These are phyloP conservation scores for Moesziomyces globuligerus DNA, from an alignment of 1,284 basidiomycete genomes.

Conservation along the genomic window DNA sequence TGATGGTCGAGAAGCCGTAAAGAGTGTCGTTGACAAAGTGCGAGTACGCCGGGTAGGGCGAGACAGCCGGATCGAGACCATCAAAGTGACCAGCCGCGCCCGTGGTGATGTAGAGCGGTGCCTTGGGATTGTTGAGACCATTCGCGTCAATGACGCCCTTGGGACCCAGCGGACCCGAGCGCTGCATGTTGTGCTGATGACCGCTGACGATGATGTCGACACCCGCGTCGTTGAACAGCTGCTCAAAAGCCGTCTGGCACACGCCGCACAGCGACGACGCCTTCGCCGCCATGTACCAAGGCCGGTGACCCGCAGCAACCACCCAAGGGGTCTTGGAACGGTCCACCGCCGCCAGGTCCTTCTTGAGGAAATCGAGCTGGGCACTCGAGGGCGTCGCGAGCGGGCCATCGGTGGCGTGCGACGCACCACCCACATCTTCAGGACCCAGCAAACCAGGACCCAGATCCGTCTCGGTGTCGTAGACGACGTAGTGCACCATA, in stretches of 20 bases:
- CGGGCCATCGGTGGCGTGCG: slow-evolving; percentile 14
- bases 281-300: slow-evolving; percentile 46
- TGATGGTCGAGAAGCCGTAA: slow-evolving; percentile 60
- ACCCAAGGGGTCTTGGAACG: slow-evolving; percentile 67
- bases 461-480: slow-evolving; percentile 49
- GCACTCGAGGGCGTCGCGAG: slow-evolving; percentile 1
- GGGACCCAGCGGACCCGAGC: slow-evolving; percentile 53
- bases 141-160: slow-evolving; percentile 46
- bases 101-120: slow-evolving; percentile 53
- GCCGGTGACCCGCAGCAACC: slow-evolving; percentile 65
- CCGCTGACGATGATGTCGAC: slow-evolving; percentile 63
- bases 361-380: slow-evolving; percentile 44
- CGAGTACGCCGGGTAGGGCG: slow-evolving; percentile 45
- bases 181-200: slow-evolving; percentile 67
- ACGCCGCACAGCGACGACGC: slow-evolving; percentile 39
- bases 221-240: slow-evolving; percentile 57
- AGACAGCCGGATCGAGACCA: slow-evolving; percentile 34
- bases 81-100: slow-evolving; percentile 65
- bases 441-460: slow-evolving; percentile 20
- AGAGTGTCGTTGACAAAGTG: slow-evolving; percentile 56
- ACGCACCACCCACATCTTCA: slow-evolving; percentile 34
- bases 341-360: slow-evolving; percentile 65
- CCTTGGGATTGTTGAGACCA: slow-evolving; percentile 55
- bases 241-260: slow-evolving; percentile 66
- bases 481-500: slow-evolving; percentile 36